Base-by-base conservation (phyloP, 805 yeast genomes). In the Cyberlindnera mrakii region DNA sequence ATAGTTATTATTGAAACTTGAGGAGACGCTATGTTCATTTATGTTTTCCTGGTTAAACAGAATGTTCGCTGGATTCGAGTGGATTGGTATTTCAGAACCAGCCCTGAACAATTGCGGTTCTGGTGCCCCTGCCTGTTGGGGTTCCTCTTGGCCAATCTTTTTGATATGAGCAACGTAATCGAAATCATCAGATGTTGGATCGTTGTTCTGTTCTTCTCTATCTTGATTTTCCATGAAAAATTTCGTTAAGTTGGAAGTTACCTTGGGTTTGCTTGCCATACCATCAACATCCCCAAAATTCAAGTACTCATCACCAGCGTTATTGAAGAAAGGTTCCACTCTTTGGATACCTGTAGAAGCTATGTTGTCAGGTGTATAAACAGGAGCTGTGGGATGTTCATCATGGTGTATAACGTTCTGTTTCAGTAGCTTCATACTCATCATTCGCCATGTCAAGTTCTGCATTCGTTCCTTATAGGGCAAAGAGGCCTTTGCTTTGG, bases 371-470 rank as follows among this genome's bases (percentile, higher is more conserved):
- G 27, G 27, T 5, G 27, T 23, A 11, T 23, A 23, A 23, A 23
- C 27, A 9, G 27, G 11, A 2, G 27, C 11, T 23, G 11, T 23
- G 11, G 11, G 39, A 18, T 25, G 17, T 36, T 23, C 14, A 16
- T 14, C 39, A 16, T 11, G 19, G 16, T 18, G 35, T 18, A 33
- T 15, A 9, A 33, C 30, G 13, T 20, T 13, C 38, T 44, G 41
- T 34, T 42, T 50, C 19, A 50, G 15, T 5, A 50, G 46, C 49
- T 58, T 72, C 51, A 82, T 67, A 35, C 72, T 77, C 90, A 88
- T 82, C 78, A 88, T 74, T 46, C 96, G 67, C 96, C 96, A 88
- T 9, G 95, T 80, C 42, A 88, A 63, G 58, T 89, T 89, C 56
- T 85, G 87, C 80, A 89, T 83, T 40, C 96, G 68, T 23, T 78